Evolutionary conservation across 2,329 filamentous ascomycete genomes (phyloP), one percentile per base, ranked within the genome.

Genomic region (Talaromyces sp.): DNA sequence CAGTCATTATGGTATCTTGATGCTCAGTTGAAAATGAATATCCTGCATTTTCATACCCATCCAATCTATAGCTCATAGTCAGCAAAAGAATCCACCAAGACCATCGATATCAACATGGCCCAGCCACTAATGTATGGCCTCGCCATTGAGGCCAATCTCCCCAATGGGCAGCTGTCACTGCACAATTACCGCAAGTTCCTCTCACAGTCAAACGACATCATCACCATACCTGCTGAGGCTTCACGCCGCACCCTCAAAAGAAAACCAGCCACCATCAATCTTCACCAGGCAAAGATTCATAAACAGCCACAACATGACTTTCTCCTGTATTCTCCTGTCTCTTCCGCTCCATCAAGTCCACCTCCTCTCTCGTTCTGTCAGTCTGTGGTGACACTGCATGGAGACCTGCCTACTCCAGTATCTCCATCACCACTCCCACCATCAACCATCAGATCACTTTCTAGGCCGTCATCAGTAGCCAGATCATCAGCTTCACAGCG

Each of bases 291-390:
- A 27, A 56, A 65, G 23, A 51, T 61, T 16, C 61, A 63, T 10
- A 31, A 31, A 12, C 27, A n/a, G 28, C 50, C 50, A 53, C 27
- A n/a, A 14, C 57, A 62, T 56, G 56, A 59, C 31, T 9, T 31
- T 56, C 40, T 9, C 27, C 27, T 56, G 10, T 57, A 56, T 16
- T 73, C 72, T 54, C 60, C 62, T 28, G 62, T 68, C 7, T 72
- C 72, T 1, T 75, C 72, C 0, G 59, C 63, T 44, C 65, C 69
- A 10, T 76, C 74, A 10, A 76, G 70, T 60, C 70, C 74, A 18
- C 74, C 74, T 52, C 73, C 74, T 14, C 61, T 76, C 33, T 75
- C 73, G 34, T 75, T 73, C 9, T 76, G 73, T 14, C 73, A 72
- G 61, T 76, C 74, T 12, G 62, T 63, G 14, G 51, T 61, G 12